Conservation (phyloP, 2,329 filamentous ascomycete genomes). For the Orbilia quercus region DNA sequence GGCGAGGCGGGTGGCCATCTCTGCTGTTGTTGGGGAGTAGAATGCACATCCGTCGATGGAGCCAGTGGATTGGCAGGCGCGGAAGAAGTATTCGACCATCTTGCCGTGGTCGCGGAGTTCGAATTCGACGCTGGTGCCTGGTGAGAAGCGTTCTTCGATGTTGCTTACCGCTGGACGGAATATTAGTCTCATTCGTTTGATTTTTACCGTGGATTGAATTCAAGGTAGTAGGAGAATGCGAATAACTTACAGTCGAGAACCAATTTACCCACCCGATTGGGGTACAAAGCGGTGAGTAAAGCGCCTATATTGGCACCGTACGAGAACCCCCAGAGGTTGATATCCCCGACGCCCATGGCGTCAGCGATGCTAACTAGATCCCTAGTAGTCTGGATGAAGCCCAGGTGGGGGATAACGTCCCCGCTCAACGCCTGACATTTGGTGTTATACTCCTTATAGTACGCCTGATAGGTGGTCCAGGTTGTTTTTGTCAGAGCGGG, state of each 20-base stretch:
- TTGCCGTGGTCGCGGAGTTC: constrained; percentile 42
- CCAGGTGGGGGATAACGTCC: constrained; percentile 33
- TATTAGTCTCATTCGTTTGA: neutral
- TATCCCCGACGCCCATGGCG: constrained; percentile 31
- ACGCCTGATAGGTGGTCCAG: constrained; percentile 32
- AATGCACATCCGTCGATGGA: constrained; percentile 27
- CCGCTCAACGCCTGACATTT: constrained; percentile 46
- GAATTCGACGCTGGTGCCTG: constrained; percentile 46
- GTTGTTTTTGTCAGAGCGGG: constrained; percentile 29
- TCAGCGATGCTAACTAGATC: constrained; percentile 42
- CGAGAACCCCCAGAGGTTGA: constrained; percentile 44
- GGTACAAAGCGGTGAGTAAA: constrained; percentile 35
- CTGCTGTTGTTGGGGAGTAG: constrained; percentile 18
- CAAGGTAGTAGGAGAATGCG: neutral
- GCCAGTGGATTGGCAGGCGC: constrained; percentile 37
- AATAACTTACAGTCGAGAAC: constrained; percentile 44
- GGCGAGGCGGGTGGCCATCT: constrained; percentile 23
- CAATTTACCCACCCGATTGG: constrained; percentile 32
- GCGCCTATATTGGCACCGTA: constrained; percentile 46
- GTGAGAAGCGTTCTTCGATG: constrained; percentile 33
- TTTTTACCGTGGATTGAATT: neutral
- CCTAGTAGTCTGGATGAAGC: constrained; percentile 35
- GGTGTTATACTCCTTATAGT: constrained; percentile 42
- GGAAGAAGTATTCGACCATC: constrained; percentile 44
- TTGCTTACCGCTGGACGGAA: constrained; percentile 35